Conservation (phyloP, 2,329 filamentous ascomycete genomes). For the Penicillium sp. region DNA sequence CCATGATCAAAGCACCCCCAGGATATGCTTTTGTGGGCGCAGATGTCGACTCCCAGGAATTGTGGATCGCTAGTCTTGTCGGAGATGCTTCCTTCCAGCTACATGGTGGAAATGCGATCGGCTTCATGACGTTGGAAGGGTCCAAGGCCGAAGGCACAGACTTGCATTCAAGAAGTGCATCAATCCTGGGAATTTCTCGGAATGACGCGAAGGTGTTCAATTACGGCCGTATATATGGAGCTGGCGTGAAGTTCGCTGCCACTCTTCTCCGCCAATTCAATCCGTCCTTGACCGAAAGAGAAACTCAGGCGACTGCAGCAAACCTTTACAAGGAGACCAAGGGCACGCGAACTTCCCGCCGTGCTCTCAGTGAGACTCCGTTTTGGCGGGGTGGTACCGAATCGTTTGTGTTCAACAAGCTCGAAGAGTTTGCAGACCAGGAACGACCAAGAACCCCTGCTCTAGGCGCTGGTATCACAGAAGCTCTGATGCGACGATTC, state of each 20-base stretch:
- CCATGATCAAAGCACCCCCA: conserved; percentile 89
- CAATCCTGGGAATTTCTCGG: conserved; percentile 88
- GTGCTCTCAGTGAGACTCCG: conserved; percentile 68
- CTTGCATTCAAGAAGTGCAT: conserved; percentile 88
- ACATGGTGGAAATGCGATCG: conserved; percentile 94
- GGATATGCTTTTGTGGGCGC: conserved; percentile 95
- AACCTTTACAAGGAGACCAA: conserved; percentile 89
- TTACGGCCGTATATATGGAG: conserved; percentile 98
- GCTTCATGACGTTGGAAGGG: conserved; percentile 98
- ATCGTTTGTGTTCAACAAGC: conserved; percentile 96
- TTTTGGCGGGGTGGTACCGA: conserved; percentile 98
- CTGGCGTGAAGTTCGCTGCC: conserved; percentile 88
- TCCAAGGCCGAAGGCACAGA: conserved; percentile 94
- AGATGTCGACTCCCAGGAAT: conserved; percentile 94
- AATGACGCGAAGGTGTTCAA: conserved; percentile 99
- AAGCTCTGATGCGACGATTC: conserved; percentile 86
- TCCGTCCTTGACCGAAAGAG: conserved; percentile 74
- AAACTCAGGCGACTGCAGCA: conserved; percentile 76
- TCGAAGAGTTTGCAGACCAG: conserved; percentile 97
- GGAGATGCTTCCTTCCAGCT: conserved; percentile 94
- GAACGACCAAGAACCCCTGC: conserved; percentile 89
- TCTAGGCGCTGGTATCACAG: conserved; percentile 91
- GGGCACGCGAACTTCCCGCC: conserved; percentile 80
- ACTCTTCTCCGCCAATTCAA: conserved; percentile 94
- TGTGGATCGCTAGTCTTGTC: conserved; percentile 96